Evolutionary conservation across 75 land plant genomes (phyloP).

Genomic region (Pseudotsuga menziesii): DNA sequence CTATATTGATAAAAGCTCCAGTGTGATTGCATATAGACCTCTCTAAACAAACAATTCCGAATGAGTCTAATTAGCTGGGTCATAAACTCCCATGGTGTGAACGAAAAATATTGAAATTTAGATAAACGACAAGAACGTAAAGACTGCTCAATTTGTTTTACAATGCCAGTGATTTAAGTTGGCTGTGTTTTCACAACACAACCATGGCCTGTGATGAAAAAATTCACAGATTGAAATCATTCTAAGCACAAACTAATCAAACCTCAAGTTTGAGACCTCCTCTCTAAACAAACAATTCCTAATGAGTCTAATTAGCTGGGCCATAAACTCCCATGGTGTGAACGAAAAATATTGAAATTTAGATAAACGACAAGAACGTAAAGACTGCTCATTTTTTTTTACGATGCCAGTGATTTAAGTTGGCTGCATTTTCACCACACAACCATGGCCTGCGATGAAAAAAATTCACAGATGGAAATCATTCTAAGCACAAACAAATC

Average conservation of each 20-base stretch:
- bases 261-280: too few species aligned
- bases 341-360: background rate
- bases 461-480: background rate
- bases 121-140: background rate
- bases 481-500: background rate
- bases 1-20: too few species aligned
- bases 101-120: background rate
- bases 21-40: background rate
- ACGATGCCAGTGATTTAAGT: background rate
- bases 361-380: background rate
- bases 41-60: background rate
- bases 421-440: background rate
- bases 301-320: background rate
- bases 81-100: background rate
- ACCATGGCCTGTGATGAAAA: background rate
- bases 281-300: background rate
- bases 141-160: background rate
- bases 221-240: background rate
- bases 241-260: background rate
- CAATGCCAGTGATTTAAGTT: background rate
- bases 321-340: background rate
- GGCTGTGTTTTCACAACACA: background rate
- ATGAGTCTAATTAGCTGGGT: background rate
- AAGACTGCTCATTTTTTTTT: background rate
- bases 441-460: background rate